Evolutionary conservation across 208 protist species (phyloP), one percentile per base, ranked within the genome.

Genomic region (Leishmania tarentolae): DNA sequence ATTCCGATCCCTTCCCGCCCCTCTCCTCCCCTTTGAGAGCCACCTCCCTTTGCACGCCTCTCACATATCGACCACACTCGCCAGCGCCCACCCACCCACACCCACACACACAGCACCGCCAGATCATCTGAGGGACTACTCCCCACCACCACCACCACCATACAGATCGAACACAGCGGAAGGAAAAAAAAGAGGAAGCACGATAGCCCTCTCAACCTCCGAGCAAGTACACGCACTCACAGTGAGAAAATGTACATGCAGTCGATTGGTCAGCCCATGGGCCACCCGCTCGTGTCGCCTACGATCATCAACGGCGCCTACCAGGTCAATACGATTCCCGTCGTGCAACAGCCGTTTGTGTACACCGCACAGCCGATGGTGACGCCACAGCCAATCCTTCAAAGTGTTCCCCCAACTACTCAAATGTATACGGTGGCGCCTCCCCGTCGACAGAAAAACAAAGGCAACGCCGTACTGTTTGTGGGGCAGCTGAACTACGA

Each of bases 401-500:
- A 78, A 28, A 6, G 75, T 17, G 63, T 79, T 53, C 78, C 80
- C 8, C 42, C 75, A 17, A 24, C 52, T 3, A 42, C 75, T 11
- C 80, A 74, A 0, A 79, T 79, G 74, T 83, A 85, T 24, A 28
- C 47, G 40, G n/a, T 81, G 31, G 76, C 82, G 21, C 79, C 61
- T 7, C 56, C 71, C 7, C 79, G 78, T 59, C 79, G 50, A 66
- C 84, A 79, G 69, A 82, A 81, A 59, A 84, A 82, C 44, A 80
- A 83, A 28, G 84, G 84, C 61, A 81, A 87, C 70, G 84, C 80
- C 21, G 84, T 87, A 47, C 76, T 90, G n/a, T 90, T 90, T 78
- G 84, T 90, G 19, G 87, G 87, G 35, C 87, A 90, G 80, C 76
- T 90, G 35, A 87, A 76, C 65, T 88, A 86, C 76, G 71, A 86